A percentile compares a stretch with the other conserved stretches of the same genome.
These are phyloP conservation scores for Oryza coarctata DNA, from an alignment of 176 grass and related monocot genomes.

Conservation along the genomic window DNA sequence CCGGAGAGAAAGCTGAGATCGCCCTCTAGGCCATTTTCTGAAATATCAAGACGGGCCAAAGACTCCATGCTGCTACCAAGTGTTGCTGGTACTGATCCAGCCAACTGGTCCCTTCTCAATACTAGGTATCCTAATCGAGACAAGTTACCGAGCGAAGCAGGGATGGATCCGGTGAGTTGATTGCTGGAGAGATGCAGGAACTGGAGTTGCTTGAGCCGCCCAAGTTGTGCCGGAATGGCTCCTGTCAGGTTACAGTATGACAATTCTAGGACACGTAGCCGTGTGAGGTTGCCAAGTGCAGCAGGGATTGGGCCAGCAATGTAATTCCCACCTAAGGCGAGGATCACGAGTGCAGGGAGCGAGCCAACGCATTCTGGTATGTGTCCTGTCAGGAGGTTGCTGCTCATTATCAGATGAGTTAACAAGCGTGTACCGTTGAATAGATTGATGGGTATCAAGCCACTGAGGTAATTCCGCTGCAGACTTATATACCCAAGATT, in stretches of 20 bases:
- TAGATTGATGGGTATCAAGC: no score
- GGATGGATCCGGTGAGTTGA: background rate
- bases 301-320: background rate
- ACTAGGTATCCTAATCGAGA: background rate
- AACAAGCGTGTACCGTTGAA: no score
- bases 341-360: background rate
- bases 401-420: no score
- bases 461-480: no score
- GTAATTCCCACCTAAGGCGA: background rate
- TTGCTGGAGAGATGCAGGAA: background rate
- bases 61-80: background rate
- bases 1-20: background rate
- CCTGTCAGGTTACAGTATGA: background rate
- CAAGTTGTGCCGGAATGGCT: background rate
- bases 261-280: background rate
- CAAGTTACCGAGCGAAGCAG: background rate
- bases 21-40: background rate
- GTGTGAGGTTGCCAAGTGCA: background rate
- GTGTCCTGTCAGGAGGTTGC: no score
- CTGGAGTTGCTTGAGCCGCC: background rate
- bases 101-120: background rate
- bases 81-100: background rate
- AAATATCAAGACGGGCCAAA: background rate
- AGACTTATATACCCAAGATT: no score
- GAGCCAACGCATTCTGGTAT: no score